Evolutionary conservation across 148 eudicot genomes (phyloP), one percentile per base, ranked within the genome.

Genomic region (Vaccinium vitisidaea): DNA sequence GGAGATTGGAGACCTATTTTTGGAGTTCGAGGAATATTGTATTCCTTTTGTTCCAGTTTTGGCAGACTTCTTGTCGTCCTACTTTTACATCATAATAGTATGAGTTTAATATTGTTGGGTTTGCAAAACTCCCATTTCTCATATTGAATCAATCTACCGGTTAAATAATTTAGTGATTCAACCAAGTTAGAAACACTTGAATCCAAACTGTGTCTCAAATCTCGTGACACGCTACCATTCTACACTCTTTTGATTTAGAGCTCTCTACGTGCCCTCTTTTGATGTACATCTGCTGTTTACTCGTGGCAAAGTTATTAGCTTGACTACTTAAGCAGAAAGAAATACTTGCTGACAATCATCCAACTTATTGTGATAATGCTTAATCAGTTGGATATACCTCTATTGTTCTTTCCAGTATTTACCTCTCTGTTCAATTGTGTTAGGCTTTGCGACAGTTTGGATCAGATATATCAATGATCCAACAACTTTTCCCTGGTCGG

Each of bases 361-460:
- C 15, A 19, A n/a, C 58, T 13, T 52, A 25, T 77, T 15, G 23
- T 48, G 55, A 48, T 75, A 39, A 18, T 30, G 52, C 52, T 23
- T 43, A n/a, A 48, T 58, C 69, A 18, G 70, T 56, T 30, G 19
- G 58, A 2, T 79, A 14, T 79, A 54, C 46, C n/a, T 54, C 54
- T 54, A 36, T 54, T n/a, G 3, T 30, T 11, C 54, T 63, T 48
- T 61, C 75, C 83, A 46, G 25, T 49, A 58, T n/a, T n/a, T n/a
- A n/a, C n/a, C n/a, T n/a, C n/a, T n/a, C n/a, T n/a, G n/a, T n/a
- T n/a, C n/a, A n/a, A n/a, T n/a, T n/a, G n/a, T n/a, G n/a, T n/a
- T n/a, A n/a, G n/a, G n/a, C n/a, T n/a, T n/a, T n/a, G n/a, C n/a
- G 75, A 79, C 94, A 96, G 80, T 96, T 96, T 78, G 99, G 99